Base-by-base conservation (phyloP, 768 basidiomycete genomes). In the Mycena alexandri region DNA sequence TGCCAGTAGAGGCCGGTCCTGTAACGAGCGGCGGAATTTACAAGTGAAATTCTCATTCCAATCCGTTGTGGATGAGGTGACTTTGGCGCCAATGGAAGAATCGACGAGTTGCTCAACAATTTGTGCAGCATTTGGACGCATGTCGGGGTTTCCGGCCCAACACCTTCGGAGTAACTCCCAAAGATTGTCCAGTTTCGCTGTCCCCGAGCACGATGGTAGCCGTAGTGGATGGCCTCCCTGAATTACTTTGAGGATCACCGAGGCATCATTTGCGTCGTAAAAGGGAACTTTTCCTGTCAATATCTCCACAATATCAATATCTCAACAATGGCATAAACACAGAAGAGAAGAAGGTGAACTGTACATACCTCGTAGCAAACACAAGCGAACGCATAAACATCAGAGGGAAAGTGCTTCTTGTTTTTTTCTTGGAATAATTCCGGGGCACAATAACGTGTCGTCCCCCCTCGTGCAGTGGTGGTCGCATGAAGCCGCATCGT, bases 71-170 rank as follows among this genome's bases (percentile, higher is more conserved):
- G 47, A 42, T 13, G 22, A 24, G 24, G 38, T 42, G 41, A 67
- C 71, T 7, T 59, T 33, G 8, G 75, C 62, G 14, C 51, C 12
- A 25, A 63, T 63, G 13, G 42, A 21, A 55, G 51, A n/a, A 11
- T 9, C n/a, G n/a, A n/a, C n/a, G n/a, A 63, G 53, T 16, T 24
- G 42, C 29, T 55, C 14, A 8, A 63, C 53, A 29, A 63, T 33
- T 24, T 63, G 41, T 21, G 42, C 4, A 17, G 53, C 62, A 10
- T 19, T 44, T 16, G 62, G 62, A 10, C 62, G 62, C 10, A n/a
- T 48, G 33, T 53, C 38, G 16, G 24, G 24, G 14, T 42, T 10
- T 17, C 24, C 22, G 6, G 53, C 21, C 61, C 61, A 63, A 38
- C 61, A 63, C 1, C 44, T 14, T 44, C 41, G 25, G 7, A 62